These are phyloP conservation scores for Thermomyces lanuginosus DNA, from an alignment of 2,329 filamentous ascomycete species.

Conservation along the genomic window DNA sequence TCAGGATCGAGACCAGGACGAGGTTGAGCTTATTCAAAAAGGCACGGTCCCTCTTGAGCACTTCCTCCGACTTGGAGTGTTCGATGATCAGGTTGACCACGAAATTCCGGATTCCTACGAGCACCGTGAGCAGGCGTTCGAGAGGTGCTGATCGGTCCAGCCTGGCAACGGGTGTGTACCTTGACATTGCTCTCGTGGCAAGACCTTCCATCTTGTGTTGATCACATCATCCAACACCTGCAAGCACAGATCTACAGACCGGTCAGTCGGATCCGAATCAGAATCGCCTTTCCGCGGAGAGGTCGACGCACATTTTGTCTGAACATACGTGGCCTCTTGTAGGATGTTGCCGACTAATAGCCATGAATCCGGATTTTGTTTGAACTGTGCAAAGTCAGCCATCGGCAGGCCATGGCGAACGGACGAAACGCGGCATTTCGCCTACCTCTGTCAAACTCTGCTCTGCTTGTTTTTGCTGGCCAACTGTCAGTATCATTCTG, in stretches of 20 bases:
- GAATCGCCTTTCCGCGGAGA: slow-evolving; percentile 5
- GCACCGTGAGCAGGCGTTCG: slow-evolving; percentile 2
- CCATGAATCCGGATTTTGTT: slow-evolving; percentile 97
- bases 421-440: slow-evolving; percentile 3
- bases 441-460: slow-evolving; percentile 80
- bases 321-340: slow-evolving; percentile 76
- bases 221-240: slow-evolving; percentile 98
- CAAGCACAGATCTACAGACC: slow-evolving; percentile 61
- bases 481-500: slow-evolving; percentile 21
- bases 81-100: slow-evolving; percentile 97
- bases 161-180: slow-evolving; percentile 38
- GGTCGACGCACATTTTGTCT: slow-evolving; percentile 72
- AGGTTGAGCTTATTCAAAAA: slow-evolving; percentile 97
- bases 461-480: slow-evolving; percentile 89
- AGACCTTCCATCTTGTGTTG: slow-evolving; percentile 95
- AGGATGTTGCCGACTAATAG: slow-evolving; percentile 94
- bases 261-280: slow-evolving; percentile 18
- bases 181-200: slow-evolving; percentile 90
- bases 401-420: slow-evolving; percentile 8
- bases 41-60: slow-evolving; percentile 65
- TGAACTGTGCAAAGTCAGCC: slow-evolving; percentile 51
- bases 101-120: slow-evolving; percentile 87
- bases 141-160: too few species aligned
- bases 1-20: slow-evolving; percentile 89
- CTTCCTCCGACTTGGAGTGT: slow-evolving; percentile 77